Evolutionary conservation across 2,329 filamentous ascomycete species (phyloP), one percentile per base, ranked within the genome.

Genomic region (Pseudogymnoascus verrucosus): DNA sequence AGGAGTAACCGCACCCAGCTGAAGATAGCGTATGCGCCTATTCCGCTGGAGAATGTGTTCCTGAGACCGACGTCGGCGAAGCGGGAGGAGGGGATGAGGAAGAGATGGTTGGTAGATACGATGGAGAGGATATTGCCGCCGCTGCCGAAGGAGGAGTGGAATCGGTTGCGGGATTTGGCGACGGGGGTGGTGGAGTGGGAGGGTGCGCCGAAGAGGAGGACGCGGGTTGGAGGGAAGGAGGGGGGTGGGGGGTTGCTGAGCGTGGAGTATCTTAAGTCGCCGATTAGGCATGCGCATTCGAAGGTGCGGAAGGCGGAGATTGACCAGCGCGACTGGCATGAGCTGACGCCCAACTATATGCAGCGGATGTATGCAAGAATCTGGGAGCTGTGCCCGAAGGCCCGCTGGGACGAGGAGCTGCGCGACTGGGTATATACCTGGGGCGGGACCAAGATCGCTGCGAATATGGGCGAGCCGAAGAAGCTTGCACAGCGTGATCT

Each of bases 101-200:
- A 75, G 28, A 76, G 73, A 21, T 82, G 79, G 74, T 88, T 82
- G 80, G 77, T 73, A 39, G 64, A 64, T 3, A 69, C 76, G 14
- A 73, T 79, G 0, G 71, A 77, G 11, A 82, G 79, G 64, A 66
- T 85, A 5, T 74, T 84, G 68, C 82, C 83, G n/a, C 85, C 85
- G 0, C 64, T 88, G 14, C 77, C 78, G 5, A 74, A 71, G 28
- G 74, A 76, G 16, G 83, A 87, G 69, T 88, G 84, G 84, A 77
- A 86, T 12, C 70, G 78, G 12, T 72, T 88, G n/a, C 73, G 73
- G n/a, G 72, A 73, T 23, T 68, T 88, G 37, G 77, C 77, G 2
- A 66, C 69, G 6, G 84, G 72, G 12, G 60, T 19, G 8, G 47
- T 68, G 10, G 57, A 60, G 37, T 40, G 34, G 57, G 57, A 60